Percentiles rank a stretch among this genome's conserved stretches.
phyloP scores from a whole-genome alignment of 805 yeast genomes.

The Suhomyces prunicola region DNA sequence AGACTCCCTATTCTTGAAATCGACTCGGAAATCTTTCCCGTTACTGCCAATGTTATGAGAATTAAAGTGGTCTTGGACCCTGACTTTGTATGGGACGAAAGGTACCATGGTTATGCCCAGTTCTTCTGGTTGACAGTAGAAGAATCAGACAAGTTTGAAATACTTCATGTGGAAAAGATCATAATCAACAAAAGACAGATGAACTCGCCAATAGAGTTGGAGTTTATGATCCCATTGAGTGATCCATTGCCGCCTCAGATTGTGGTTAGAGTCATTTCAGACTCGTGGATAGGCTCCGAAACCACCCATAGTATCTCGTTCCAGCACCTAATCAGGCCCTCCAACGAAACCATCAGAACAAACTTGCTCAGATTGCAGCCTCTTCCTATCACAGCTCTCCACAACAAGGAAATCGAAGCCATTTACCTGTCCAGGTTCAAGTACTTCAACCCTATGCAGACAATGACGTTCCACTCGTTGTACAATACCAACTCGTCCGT shows the following conservation, averaged over 20 bases:
- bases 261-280: constrained; percentile 74
- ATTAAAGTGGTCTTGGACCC: constrained; percentile 68
- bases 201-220: constrained; percentile 62
- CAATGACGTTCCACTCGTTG: constrained; percentile 89
- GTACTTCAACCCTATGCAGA: constrained; percentile 97
- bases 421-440: constrained; percentile 68
- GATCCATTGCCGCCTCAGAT: constrained; percentile 92
- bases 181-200: constrained; percentile 60
- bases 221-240: constrained; percentile 86
- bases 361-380: constrained; percentile 79
- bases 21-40: constrained; percentile 82
- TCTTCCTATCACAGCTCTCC: constrained; percentile 76
- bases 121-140: constrained; percentile 92
- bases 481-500: constrained; percentile 77
- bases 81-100: constrained; percentile 83
- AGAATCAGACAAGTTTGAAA: constrained; percentile 68
- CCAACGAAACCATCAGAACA: constrained; percentile 82
- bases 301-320: constrained; percentile 74
- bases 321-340: constrained; percentile 85
- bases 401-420: constrained; percentile 60
- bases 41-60: constrained; percentile 81
- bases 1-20: constrained; percentile 74
- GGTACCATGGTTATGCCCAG: constrained; percentile 77
- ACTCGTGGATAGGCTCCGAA: constrained; percentile 87
- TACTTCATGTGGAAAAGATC: constrained; percentile 80